Conservation (phyloP, 305 asterid species). For the Plantago coronopus region DNA sequence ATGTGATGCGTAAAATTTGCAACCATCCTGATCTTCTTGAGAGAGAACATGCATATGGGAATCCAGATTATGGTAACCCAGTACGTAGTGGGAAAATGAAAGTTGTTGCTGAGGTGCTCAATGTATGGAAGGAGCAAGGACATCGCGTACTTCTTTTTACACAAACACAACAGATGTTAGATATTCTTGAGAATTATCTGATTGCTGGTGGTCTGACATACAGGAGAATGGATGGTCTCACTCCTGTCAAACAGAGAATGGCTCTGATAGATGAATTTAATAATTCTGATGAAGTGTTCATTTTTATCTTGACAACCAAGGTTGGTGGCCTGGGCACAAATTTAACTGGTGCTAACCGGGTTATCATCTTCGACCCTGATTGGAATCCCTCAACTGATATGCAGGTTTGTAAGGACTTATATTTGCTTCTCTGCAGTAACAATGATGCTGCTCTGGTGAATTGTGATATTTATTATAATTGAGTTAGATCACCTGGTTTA, state of each 20-base stretch:
- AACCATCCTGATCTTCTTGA: conserved; percentile 98
- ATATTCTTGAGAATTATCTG: conserved; percentile 80
- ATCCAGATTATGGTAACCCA: conserved; percentile 92
- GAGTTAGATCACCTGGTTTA: background rate
- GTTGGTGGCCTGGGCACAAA: conserved; percentile 98
- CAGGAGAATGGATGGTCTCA: conserved; percentile 93
- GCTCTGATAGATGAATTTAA: conserved; percentile 88
- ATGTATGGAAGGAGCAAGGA: conserved; percentile 92
- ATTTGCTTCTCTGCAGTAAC: conserved; percentile 11
- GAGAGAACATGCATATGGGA: conserved; percentile 74
- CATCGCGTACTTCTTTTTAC: conserved; percentile 92
- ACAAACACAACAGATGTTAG: conserved; percentile 98
- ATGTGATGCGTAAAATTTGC: conserved; percentile 94
- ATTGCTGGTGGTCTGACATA: conserved; percentile 47
- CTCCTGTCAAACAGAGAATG: conserved; percentile 91
- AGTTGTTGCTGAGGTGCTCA: conserved; percentile 84
- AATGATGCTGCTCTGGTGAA: background rate
- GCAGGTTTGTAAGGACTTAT: conserved; percentile 55
- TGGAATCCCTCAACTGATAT: conserved; percentile 99
- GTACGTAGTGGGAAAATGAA: conserved; percentile 91
- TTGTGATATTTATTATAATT: conserved; percentile 7
- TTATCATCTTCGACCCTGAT: conserved; percentile 94
- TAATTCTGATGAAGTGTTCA: conserved; percentile 64
- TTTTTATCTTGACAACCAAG: conserved; percentile 86
- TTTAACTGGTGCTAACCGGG: conserved; percentile 94